Evolutionary conservation across 306 rosid species (phyloP), one percentile per base, ranked within the genome.

Genomic region (Hippophae gyantsensis): DNA sequence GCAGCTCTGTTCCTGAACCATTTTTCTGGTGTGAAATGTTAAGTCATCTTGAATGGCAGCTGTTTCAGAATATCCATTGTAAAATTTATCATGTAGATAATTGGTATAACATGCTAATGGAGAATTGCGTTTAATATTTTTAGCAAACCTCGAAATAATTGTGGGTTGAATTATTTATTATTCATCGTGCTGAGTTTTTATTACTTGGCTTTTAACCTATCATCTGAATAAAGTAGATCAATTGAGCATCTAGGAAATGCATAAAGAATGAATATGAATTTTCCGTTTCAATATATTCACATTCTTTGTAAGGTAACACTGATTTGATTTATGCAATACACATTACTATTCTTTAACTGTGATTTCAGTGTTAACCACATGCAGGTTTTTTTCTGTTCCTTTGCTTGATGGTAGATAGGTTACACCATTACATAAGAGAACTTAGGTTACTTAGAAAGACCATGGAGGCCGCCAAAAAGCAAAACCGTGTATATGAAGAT

Each of bases 401-500:
- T 48, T 74, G 87, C 10, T 72, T 92, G 70, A 87, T 92, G 95
- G 73, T 87, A 40, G 98, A 92, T 69, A 83, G 98, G 60, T 61
- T 92, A 56, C 96, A 92, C 69, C 78, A 92, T 58, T 92, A 92
- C 81, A 92, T 87, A 42, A 80, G 98, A 65, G 98, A 92, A 67
- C 96, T 92, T 65, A 83, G 86, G 9, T 61, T 76, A 27, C 95
- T 87, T 38, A 80, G 98, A 83, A 85, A 87, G 84, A 74, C 93
- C 47, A 83, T 87, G 92, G 96, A 92, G 67, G 83, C 87, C 63
- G 82, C 75, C n/a, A 92, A 83, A 87, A 92, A 88, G 73, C 98
- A 87, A 69, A 85, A 67, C 77, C 81, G 88, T 49, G 72, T 75
- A 48, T 56, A 72, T 57, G 96, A 85, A 57, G 95, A 87, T 0